Evolutionary conservation across 2,329 filamentous ascomycete genomes (phyloP).

Genomic region (Aspergillus tanneri): DNA sequence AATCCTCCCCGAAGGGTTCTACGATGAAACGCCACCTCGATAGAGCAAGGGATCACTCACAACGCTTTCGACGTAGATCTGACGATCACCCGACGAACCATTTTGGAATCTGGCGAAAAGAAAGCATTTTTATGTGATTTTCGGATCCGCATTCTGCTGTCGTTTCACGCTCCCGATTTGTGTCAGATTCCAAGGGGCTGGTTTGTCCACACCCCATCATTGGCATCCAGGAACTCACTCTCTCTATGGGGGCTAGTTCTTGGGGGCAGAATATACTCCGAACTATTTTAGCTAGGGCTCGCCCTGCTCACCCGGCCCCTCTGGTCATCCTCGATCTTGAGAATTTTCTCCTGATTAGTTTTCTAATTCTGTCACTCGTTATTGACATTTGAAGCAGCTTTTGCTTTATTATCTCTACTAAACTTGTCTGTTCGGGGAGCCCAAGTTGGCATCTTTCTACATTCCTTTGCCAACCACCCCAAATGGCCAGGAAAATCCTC

Average conservation of each 20-base stretch:
- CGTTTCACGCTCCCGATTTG: conserved; percentile 19
- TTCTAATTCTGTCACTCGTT: neutral
- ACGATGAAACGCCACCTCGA: conserved; percentile 10
- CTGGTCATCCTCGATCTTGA: too few relatives aligned
- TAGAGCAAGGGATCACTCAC: conserved; percentile 15
- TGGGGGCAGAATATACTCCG: conserved; percentile 7
- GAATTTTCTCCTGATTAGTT: neutral
- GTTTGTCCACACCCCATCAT: conserved; percentile 3
- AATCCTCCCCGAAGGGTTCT: conserved; percentile 1
- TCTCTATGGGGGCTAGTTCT: neutral
- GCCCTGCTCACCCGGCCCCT: neutral
- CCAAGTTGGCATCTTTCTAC: neutral
- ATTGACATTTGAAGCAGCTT: neutral
- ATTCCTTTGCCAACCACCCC: neutral
- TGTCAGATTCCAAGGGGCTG: conserved; percentile 14
- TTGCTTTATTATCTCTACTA: too few relatives aligned
- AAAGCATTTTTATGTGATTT: conserved; percentile 10
- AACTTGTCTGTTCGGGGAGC: too few relatives aligned
- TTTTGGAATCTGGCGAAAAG: conserved; percentile 16
- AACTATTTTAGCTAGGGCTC: neutral
- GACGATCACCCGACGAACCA: conserved; percentile 10
- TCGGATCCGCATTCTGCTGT: conserved; percentile 19
- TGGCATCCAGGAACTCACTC: neutral
- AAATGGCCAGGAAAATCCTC: conserved; percentile 5
- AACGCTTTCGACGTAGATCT: conserved; percentile 10